Base-by-base conservation (phyloP, 805 yeast genomes). In the Pichia scutulata region DNA sequence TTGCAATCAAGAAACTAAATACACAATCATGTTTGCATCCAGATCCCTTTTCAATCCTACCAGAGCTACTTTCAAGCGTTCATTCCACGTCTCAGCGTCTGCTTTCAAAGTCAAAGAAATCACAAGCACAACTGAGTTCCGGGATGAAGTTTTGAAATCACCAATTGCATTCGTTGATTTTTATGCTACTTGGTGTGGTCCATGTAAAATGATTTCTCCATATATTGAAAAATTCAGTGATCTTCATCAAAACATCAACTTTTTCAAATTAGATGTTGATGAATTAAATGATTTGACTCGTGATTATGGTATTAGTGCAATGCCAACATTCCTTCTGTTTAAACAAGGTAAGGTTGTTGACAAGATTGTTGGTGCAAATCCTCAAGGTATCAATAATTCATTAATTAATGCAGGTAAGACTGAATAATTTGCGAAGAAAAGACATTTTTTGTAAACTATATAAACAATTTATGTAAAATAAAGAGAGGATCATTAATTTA, bases 181-280 rank as follows among this genome's bases (percentile, higher is more conserved):
- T 63, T 80, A 74, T 64, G 88, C 89, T 30, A 76, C 80, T 12
- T 83, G 89, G 89, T 83, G 89, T 65, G 87, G 84, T 8, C 89
- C 89, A n/a, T 83, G 89, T 59, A 81, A 78, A 58, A 84, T 84
- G n/a, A 75, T 83, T 58, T 73, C 83, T 3, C 89, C 89, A 16
- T 63, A 77, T 21, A 63, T 81, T 43, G 75, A 70, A 43, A 63
- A 65, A 39, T 63, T 72, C 52, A 69, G 75, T 24, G 74, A 75
- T 21, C 69, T 71, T 49, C 70, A 73, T 50, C 63, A 66, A 9
- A 74, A 73, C 51, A 86, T 81, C 1, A 74, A 73, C 48, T 86
- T 85, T 58, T 78, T 76, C 57, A 81, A 85, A 60, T 81, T 84
- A 33, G 89, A 86, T 57, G 89, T 85, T 44, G 93, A 85, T 62